phyloP scores from a whole-genome alignment of 352 stramenopile genomes.

The Pythium aristosporum region DNA sequence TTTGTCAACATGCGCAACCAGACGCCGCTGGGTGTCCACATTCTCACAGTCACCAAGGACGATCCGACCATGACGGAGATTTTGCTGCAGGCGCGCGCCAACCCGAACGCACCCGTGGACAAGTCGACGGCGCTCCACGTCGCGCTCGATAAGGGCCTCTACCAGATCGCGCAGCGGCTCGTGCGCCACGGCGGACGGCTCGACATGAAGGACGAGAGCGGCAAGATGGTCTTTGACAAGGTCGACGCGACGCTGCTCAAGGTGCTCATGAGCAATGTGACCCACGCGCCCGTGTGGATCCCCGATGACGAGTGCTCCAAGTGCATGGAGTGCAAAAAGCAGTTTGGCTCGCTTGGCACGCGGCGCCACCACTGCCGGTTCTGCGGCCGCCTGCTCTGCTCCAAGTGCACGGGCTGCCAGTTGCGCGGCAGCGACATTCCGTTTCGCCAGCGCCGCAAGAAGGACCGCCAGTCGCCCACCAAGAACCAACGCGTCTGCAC shows the following conservation, averaged over 20 bases:
- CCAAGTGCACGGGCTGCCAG: constrained; percentile 62
- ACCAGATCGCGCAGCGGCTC: constrained; percentile 74
- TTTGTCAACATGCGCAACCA: constrained; percentile 71
- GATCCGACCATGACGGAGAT: constrained; percentile 81
- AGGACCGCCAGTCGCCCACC: constrained; percentile 46
- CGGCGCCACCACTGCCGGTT: constrained; percentile 86
- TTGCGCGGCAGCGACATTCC: constrained; percentile 37
- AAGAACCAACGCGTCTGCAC: constrained; percentile 72
- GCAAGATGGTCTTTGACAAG: constrained; percentile 85
- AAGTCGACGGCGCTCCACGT: constrained; percentile 74
- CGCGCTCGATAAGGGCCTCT: constrained; percentile 63
- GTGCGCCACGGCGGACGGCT: constrained; percentile 78
- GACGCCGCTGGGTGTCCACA: constrained; percentile 71
- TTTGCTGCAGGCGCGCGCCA: constrained; percentile 69
- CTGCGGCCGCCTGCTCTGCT: constrained; percentile 78
- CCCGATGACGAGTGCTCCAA: constrained; percentile 62
- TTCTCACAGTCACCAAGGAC: constrained; percentile 73
- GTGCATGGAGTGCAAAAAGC: constrained; percentile 82
- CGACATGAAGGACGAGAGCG: constrained; percentile 71
- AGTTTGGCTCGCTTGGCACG: constrained; percentile 60
- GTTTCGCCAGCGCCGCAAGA: constrained; percentile 58
- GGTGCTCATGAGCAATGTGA: constrained; percentile 74
- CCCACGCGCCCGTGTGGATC: constrained; percentile 80
- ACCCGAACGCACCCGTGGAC: constrained; percentile 66
- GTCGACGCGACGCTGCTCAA: constrained; percentile 70